Evolutionary conservation across 1,284 basidiomycete genomes (phyloP).

Genomic region (Apiotrichum gamsii): DNA sequence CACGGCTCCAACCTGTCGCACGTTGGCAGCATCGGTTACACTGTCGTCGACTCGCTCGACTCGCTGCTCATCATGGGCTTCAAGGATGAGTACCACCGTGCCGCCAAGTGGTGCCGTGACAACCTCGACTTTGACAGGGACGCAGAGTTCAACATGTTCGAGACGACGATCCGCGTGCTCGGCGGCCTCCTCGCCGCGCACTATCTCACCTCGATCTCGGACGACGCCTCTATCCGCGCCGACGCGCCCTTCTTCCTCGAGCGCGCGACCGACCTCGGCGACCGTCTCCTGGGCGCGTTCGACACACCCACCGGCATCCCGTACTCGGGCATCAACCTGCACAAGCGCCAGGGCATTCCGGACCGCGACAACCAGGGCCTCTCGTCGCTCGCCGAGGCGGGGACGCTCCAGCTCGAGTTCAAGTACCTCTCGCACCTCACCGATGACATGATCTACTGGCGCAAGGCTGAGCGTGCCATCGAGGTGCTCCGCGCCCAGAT

Average conservation of each 20-base stretch:
- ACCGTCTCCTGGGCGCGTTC: constrained; percentile 79
- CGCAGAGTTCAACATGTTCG: constrained; percentile 81
- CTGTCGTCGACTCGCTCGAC: constrained; percentile 75
- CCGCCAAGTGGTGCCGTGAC: constrained; percentile 68
- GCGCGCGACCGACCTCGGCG: constrained; percentile 70
- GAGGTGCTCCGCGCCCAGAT: constrained; percentile 51
- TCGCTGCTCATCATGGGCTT: constrained; percentile 81
- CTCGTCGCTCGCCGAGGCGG: constrained; percentile 75
- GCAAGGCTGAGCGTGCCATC: constrained; percentile 65
- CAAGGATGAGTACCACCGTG: constrained; percentile 67
- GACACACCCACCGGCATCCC: constrained; percentile 76
- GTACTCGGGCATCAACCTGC: constrained; percentile 70
- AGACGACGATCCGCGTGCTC: constrained; percentile 76
- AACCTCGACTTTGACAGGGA: constrained; percentile 71
- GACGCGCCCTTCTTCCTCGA: constrained; percentile 64
- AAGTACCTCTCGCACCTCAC: constrained; percentile 79
- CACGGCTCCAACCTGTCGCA: constrained; percentile 67
- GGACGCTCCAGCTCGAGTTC: constrained; percentile 81
- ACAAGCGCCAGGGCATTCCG: constrained; percentile 57
- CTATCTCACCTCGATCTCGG: constrained; percentile 53
- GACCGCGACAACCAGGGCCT: constrained; percentile 61
- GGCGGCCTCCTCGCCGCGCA: constrained; percentile 80
- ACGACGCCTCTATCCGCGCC: constrained; percentile 46
- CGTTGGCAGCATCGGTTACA: constrained; percentile 77
- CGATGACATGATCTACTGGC: constrained; percentile 72